A percentile compares a stretch with the other conserved stretches of the same genome.
Evolutionary conservation across 2,329 filamentous ascomycete species (phyloP).

Genomic region (Cordyceps militaris): DNA sequence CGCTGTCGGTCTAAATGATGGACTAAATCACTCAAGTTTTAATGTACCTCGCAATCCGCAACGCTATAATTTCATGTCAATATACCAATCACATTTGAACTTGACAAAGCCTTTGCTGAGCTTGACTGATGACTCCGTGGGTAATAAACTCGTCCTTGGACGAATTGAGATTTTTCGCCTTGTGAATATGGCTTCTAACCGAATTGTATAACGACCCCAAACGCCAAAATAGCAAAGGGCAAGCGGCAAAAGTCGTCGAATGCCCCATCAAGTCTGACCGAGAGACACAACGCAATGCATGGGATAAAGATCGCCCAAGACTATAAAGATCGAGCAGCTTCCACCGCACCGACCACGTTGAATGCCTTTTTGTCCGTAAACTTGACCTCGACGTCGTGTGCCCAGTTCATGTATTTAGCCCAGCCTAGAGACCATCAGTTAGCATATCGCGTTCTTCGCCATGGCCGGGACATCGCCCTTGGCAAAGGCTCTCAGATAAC

Average conservation of each 20-base stretch:
- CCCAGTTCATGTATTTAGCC: conserved; percentile 92
- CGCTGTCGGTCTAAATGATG: no score
- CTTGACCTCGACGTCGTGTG: conserved; percentile 68
- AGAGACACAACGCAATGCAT: background rate
- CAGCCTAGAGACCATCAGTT: conserved; percentile 54
- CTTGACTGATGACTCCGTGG: no score
- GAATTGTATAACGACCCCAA: background rate
- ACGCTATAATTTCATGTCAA: background rate
- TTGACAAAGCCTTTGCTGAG: no score
- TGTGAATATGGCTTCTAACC: background rate
- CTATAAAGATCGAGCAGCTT: conserved; percentile 51
- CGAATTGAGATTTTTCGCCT: background rate
- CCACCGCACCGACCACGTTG: conserved; percentile 55
- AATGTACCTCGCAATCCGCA: background rate
- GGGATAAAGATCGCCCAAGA: background rate
- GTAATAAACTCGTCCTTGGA: background rate
- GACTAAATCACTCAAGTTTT: background rate
- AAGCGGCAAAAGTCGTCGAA: background rate
- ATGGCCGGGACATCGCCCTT: background rate
- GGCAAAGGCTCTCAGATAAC: conserved; percentile 23
- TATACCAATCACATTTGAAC: background rate
- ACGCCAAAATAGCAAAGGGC: background rate
- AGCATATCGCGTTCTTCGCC: background rate
- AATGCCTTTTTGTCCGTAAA: conserved; percentile 58
- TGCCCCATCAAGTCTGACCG: background rate